Conservation (phyloP, 2,329 filamentous ascomycete genomes). For the Colletotrichum plurivorum region DNA sequence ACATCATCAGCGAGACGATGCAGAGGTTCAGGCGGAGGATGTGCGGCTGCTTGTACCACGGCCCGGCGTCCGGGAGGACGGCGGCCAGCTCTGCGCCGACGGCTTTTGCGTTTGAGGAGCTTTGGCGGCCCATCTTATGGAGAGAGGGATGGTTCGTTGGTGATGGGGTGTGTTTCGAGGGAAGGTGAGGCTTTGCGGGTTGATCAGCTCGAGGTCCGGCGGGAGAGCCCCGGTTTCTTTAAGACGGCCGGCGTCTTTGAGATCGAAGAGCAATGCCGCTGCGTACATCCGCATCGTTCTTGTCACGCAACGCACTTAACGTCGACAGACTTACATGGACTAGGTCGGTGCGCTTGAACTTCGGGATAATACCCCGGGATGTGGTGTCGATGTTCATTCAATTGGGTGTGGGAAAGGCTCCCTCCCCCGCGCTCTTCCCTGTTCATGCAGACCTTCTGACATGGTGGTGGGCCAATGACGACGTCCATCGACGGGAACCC, state of each 20-base stretch:
- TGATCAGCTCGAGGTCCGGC: too few relatives aligned
- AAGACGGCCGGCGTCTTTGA: not conserved
- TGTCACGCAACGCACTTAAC: not conserved
- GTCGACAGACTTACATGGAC: not conserved
- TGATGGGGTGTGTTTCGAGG: not conserved
- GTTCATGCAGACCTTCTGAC: not conserved
- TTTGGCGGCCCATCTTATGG: not conserved
- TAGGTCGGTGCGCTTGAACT: not conserved
- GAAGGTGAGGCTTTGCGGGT: not conserved
- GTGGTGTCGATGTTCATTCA: too few relatives aligned
- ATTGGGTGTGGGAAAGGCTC: too few relatives aligned
- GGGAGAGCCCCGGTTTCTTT: not conserved
- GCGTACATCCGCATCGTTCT: not conserved
- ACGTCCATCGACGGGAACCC: too few relatives aligned
- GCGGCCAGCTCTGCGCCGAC: slow-evolving; percentile 34
- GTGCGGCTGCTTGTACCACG: slow-evolving; percentile 59
- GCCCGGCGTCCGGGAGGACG: slow-evolving; percentile 56
- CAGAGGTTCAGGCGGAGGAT: slow-evolving; percentile 59
- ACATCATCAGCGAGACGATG: slow-evolving; percentile 50
- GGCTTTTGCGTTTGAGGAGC: slow-evolving; percentile 12
- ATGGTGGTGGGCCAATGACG: slow-evolving; percentile 8
- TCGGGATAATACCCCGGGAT: not conserved
- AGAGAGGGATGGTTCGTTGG: not conserved
- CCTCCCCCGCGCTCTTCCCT: not conserved
- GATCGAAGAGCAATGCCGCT: too few relatives aligned